Conservation (phyloP, 176 grass and related monocot genomes). For the Juncus inflexus region DNA sequence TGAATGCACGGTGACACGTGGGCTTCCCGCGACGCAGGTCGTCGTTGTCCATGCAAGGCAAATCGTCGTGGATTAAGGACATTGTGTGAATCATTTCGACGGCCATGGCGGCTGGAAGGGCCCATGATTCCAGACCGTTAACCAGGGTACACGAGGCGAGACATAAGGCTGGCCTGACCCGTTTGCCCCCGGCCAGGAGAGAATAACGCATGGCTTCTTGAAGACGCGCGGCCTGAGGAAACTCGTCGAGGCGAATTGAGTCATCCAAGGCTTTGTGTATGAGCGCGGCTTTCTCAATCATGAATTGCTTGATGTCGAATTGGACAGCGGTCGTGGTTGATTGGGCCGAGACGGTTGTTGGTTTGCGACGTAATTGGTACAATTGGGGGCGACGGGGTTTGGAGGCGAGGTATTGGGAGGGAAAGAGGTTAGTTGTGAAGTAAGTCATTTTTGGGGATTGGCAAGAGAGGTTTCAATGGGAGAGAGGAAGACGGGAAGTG, state of each 20-base stretch:
- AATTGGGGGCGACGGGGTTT: slow-evolving; percentile 7
- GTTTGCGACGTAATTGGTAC: not conserved
- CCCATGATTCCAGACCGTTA: slow-evolving; percentile 46
- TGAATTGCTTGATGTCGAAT: slow-evolving; percentile 71
- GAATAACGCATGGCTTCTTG: slow-evolving; percentile 86
- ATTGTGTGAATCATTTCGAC: slow-evolving; percentile 89
- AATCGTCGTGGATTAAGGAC: slow-evolving; percentile 79
- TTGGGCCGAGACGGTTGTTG: slow-evolving; percentile 21
- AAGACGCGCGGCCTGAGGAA: slow-evolving; percentile 31
- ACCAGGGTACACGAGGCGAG: slow-evolving; percentile 54
- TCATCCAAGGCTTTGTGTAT: slow-evolving; percentile 55
- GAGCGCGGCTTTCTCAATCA: slow-evolving; percentile 49
- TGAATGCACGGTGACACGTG: slow-evolving; percentile 61
- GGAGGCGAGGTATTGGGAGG: slow-evolving; percentile 6
- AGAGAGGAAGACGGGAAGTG: too few species aligned
- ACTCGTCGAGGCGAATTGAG: slow-evolving; percentile 29
- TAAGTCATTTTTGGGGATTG: not conserved
- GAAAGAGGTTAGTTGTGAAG: not conserved
- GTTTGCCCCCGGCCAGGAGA: slow-evolving; percentile 69
- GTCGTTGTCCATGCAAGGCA: slow-evolving; percentile 88
- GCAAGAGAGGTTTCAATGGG: too few species aligned
- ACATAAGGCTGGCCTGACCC: slow-evolving; percentile 64
- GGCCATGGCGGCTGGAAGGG: slow-evolving; percentile 44
- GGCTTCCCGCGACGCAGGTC: slow-evolving; percentile 62
- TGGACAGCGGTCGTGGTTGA: not conserved